These are phyloP conservation scores for Catenaria anguillulae DNA, from an alignment of 371 early-diverging fungal species.

Conservation along the genomic window DNA sequence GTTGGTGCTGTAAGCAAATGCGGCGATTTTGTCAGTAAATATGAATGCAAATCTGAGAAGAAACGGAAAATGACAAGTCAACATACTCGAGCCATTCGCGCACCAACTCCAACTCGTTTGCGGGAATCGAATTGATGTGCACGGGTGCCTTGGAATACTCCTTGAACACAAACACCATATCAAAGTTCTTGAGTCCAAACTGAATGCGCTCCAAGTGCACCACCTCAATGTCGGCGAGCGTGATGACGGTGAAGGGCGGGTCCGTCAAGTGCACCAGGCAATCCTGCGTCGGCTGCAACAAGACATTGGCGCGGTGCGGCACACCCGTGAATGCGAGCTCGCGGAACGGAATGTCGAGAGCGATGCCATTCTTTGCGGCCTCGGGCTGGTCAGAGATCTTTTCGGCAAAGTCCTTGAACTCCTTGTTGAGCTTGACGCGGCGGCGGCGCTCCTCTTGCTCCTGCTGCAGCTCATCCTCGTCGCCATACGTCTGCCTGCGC, in stretches of 20 bases:
- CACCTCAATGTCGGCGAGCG: conserved; percentile 90
- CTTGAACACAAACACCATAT: conserved; percentile 97
- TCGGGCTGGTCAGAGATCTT: conserved; percentile 66
- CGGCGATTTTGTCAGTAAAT: not conserved
- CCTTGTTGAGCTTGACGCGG: conserved; percentile 75
- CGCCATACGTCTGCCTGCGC: conserved; percentile 79
- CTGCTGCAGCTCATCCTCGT: conserved; percentile 91
- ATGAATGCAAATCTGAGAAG: too few relatives aligned
- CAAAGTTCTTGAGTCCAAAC: conserved; percentile 97
- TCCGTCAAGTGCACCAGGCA: conserved; percentile 96
- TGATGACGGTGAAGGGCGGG: conserved; percentile 88
- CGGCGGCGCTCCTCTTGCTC: conserved; percentile 88
- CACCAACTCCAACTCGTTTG: conserved; percentile 82
- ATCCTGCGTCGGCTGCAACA: conserved; percentile 92
- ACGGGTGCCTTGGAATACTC: conserved; percentile 79
- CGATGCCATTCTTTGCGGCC: conserved; percentile 46
- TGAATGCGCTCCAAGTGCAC: conserved; percentile 96
- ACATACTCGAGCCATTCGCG: conserved; percentile 95
- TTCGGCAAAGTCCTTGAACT: conserved; percentile 88
- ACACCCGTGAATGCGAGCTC: conserved; percentile 96
- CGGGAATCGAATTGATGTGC: conserved; percentile 95
- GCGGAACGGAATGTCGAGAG: conserved; percentile 88
- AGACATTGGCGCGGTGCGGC: conserved; percentile 82
- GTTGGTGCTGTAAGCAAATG: conserved; percentile 45
- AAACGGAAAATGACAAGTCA: too few relatives aligned